These are phyloP conservation scores for Dioszegia aurantiaca DNA, from an alignment of 768 basidiomycete species.

Conservation along the genomic window DNA sequence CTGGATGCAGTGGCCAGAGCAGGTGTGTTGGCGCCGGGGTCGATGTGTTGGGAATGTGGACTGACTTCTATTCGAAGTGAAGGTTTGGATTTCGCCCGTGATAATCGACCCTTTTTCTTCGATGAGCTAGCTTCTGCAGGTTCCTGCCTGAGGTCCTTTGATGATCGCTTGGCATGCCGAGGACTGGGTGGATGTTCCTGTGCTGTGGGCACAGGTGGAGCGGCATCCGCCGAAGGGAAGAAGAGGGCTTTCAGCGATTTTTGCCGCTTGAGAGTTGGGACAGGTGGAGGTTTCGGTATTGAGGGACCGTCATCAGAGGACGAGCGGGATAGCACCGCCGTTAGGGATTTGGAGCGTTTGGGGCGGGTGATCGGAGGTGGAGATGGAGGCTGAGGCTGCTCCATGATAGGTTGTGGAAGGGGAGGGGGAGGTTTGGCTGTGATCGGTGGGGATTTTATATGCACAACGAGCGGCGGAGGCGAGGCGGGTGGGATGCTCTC, in stretches of 20 bases:
- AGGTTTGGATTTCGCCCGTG: conserved; percentile 26
- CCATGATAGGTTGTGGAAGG: neutral
- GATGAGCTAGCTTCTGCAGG: conserved; percentile 17
- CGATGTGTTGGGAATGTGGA: neutral
- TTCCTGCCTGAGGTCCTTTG: neutral
- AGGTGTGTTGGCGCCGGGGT: neutral
- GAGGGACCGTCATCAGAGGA: conserved; percentile 15
- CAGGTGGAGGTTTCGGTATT: neutral
- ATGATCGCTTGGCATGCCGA: neutral
- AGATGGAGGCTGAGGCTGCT: neutral
- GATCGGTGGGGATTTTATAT: neutral
- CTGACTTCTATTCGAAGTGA: conserved; percentile 23
- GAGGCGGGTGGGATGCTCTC: neutral
- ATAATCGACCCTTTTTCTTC: conserved; percentile 11
- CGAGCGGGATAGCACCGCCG: conserved; percentile 12
- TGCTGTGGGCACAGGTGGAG: conserved; percentile 2
- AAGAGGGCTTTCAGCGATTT: conserved; percentile 39
- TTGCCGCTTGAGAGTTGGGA: conserved; percentile 24
- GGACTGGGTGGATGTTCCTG: neutral
- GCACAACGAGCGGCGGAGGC: conserved; percentile 6
- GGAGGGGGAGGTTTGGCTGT: neutral
- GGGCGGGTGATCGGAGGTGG: conserved; percentile 1
- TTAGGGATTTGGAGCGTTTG: conserved; percentile 18
- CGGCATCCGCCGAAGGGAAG: conserved; percentile 14
- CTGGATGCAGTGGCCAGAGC: conserved; percentile 8